phyloP scores from a whole-genome alignment of 805 yeast species.

The Starmerella roubikii region DNA sequence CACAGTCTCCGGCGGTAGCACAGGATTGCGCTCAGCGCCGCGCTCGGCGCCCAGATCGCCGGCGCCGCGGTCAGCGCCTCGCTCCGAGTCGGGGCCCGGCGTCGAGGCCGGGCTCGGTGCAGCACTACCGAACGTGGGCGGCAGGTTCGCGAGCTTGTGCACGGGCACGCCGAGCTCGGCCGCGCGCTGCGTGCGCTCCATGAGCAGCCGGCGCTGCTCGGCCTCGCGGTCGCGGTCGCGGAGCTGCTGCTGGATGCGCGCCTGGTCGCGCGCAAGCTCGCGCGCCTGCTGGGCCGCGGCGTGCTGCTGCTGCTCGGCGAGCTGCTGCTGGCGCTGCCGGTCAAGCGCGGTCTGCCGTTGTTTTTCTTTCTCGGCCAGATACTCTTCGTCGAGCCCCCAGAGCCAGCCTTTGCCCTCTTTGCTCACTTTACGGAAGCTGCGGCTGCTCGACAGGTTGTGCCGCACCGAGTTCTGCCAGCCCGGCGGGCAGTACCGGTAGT shows the following conservation, averaged over 20 bases:
- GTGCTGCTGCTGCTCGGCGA: conserved; percentile 24
- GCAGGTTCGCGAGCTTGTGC: conserved; percentile 10
- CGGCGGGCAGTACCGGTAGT: conserved; percentile 83
- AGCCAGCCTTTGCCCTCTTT: conserved; percentile 90
- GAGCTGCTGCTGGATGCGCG: conserved; percentile 17
- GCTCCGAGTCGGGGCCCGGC: too few species aligned
- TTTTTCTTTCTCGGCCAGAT: conserved; percentile 67
- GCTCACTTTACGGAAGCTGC: conserved; percentile 67
- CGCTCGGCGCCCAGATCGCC: neutral
- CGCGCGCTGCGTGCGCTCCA: conserved; percentile 17
- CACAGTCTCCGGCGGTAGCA: conserved; percentile 44
- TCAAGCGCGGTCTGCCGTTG: conserved; percentile 38
- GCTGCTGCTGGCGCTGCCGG: conserved; percentile 22
- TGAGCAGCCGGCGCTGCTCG: conserved; percentile 16
- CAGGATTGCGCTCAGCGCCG: conserved; percentile 7
- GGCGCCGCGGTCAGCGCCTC: neutral
- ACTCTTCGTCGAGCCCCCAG: conserved; percentile 84
- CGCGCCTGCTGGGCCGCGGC: conserved; percentile 22
- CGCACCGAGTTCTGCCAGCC: conserved; percentile 96
- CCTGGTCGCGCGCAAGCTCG: conserved; percentile 19
- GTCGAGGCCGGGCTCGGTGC: neutral
- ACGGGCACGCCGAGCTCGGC: conserved; percentile 16
- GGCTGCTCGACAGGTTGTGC: conserved; percentile 76
- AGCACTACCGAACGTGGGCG: neutral
- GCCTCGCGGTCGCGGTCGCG: conserved; percentile 19